A percentile compares a stretch with the other conserved stretches of the same genome.
phyloP scores from a whole-genome alignment of 2,329 filamentous ascomycete genomes.

The Orbilia quercus region DNA sequence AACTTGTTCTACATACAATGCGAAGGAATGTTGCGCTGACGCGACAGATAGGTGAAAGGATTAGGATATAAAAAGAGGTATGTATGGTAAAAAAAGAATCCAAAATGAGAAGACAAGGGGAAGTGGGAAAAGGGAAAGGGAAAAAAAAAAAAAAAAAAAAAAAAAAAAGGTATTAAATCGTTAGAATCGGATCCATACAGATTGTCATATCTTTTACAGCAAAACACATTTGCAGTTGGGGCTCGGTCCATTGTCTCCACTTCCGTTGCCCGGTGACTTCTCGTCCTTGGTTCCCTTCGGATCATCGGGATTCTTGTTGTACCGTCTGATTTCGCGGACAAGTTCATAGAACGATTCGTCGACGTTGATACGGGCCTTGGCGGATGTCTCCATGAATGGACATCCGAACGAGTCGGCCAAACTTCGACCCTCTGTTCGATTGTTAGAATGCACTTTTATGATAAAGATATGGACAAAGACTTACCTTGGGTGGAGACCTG shows the following conservation, averaged over 20 bases:
- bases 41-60: slow-evolving; percentile 52
- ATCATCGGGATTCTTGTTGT: slow-evolving; percentile 97
- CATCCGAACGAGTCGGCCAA: slow-evolving; percentile 89
- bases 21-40: slow-evolving; percentile 54
- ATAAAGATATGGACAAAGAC: slow-evolving; percentile 60
- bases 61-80: slow-evolving; percentile 53
- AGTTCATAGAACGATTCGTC: slow-evolving; percentile 99
- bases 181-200: slow-evolving; percentile 56
- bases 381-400: slow-evolving; percentile 99
- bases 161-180: slow-evolving; percentile 50
- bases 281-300: slow-evolving; percentile 56
- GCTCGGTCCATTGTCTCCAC: slow-evolving; percentile 69
- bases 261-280: slow-evolving; percentile 69
- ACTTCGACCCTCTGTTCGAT: slow-evolving; percentile 80
- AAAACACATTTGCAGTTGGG: slow-evolving; percentile 59
- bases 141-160: slow-evolving; percentile 29
- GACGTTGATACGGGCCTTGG: slow-evolving; percentile 97
- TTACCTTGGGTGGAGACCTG: slow-evolving; percentile 91
- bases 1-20: slow-evolving; percentile 45
- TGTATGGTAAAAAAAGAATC: slow-evolving; percentile 56
- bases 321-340: slow-evolving; percentile 95
- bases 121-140: slow-evolving; percentile 34
- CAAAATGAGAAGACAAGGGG: too few species aligned
- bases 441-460: slow-evolving; percentile 18
- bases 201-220: slow-evolving; percentile 57